These are phyloP conservation scores for Aspergillus sclerotioniger DNA, from an alignment of 495 filamentous ascomycete genomes.

Conservation along the genomic window DNA sequence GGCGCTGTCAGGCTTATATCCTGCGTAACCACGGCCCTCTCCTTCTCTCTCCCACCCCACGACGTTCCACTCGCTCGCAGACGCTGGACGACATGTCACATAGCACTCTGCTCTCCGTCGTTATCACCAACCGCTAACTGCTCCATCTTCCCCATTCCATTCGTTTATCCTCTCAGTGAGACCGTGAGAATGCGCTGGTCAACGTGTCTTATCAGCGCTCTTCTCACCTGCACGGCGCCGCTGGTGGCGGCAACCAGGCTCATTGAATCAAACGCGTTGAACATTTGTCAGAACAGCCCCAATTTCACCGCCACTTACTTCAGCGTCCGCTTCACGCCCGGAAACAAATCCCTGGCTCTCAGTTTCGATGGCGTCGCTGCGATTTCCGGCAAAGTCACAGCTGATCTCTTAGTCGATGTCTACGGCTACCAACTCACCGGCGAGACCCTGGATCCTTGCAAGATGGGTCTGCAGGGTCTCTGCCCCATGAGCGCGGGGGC, in stretches of 20 bases:
- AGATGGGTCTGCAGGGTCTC: constrained; percentile 65
- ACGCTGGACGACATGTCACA: neutral
- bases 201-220: constrained; percentile 23
- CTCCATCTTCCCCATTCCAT: neutral
- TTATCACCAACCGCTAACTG: neutral
- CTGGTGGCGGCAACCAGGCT: constrained; percentile 39
- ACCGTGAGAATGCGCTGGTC: constrained; percentile 1
- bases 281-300: constrained; percentile 72
- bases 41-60: neutral
- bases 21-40: neutral
- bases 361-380: constrained; percentile 80
- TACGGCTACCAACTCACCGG: constrained; percentile 70
- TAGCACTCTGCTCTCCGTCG: neutral
- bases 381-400: constrained; percentile 80
- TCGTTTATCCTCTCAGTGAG: no score
- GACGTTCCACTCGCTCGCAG: neutral
- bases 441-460: constrained; percentile 74
- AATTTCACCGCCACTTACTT: constrained; percentile 82
- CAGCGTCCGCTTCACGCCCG: constrained; percentile 74
- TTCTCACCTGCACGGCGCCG: constrained; percentile 40
- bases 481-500: constrained; percentile 92
- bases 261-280: constrained; percentile 74
- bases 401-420: constrained; percentile 71
- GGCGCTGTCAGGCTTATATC: neutral
- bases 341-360: constrained; percentile 68